Conservation (phyloP, 2,329 filamentous ascomycete species). For the Hypoxylon sp. region DNA sequence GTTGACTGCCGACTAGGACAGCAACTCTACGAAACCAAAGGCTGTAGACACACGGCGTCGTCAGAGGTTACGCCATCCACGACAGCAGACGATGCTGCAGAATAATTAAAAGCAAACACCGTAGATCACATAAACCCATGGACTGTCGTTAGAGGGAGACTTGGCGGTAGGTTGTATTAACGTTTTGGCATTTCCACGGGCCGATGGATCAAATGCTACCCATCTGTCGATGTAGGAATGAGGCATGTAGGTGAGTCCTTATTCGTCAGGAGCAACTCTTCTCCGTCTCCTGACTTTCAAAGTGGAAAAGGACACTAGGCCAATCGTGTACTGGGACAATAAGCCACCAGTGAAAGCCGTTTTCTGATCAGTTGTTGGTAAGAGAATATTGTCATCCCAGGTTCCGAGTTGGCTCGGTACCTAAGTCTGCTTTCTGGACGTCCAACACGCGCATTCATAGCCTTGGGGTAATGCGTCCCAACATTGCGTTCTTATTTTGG, state of each 20-base stretch:
- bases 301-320: background rate
- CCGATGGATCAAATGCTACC: constrained; percentile 42
- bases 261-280: constrained; percentile 14
- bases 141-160: constrained; percentile 21
- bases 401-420: constrained; percentile 14
- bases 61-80: constrained; percentile 34
- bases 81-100: constrained; percentile 32
- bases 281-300: constrained; percentile 19
- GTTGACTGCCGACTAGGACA: constrained; percentile 18
- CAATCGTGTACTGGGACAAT: constrained; percentile 6
- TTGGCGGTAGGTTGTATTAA: constrained; percentile 36
- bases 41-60: constrained; percentile 27
- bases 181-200: constrained; percentile 40
- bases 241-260: constrained; percentile 18
- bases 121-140: constrained; percentile 20
- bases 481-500: constrained; percentile 24
- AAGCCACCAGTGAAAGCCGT: constrained; percentile 17
- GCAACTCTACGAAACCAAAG: constrained; percentile 32
- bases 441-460: constrained; percentile 21
- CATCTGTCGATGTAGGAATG: constrained; percentile 28
- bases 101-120: constrained; percentile 30
- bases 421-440: constrained; percentile 10
- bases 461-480: constrained; percentile 7
- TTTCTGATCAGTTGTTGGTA: constrained; percentile 17
- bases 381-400: constrained; percentile 9